These are phyloP conservation scores for Fusarium foetens DNA, from an alignment of 2,329 filamentous ascomycete species.

Conservation along the genomic window DNA sequence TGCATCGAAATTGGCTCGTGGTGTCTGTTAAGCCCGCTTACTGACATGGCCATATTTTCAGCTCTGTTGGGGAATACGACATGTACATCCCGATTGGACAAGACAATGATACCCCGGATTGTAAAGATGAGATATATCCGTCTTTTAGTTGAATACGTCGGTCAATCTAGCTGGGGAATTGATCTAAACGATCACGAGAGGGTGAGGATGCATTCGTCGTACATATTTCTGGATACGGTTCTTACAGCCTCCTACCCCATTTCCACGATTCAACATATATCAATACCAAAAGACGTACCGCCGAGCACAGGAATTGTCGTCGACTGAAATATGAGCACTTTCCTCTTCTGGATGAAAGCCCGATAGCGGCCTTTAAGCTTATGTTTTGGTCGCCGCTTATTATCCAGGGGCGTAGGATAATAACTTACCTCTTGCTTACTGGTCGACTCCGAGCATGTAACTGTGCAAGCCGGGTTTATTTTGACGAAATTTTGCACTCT, in stretches of 20 bases:
- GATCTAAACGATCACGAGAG: neutral
- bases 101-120: too few species aligned
- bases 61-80: neutral
- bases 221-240: neutral
- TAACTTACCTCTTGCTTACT: neutral
- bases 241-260: fast-evolving
- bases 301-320: fast-evolving
- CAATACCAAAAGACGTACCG: neutral
- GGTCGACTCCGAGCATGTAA: neutral
- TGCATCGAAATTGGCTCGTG: fast-evolving
- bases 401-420: neutral
- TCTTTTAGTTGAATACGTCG: fast-evolving
- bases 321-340: neutral
- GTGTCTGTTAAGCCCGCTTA: neutral
- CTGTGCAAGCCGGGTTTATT: neutral
- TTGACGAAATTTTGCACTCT: neutral
- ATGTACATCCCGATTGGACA: neutral
- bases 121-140: fast-evolving
- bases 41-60: neutral
- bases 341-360: neutral
- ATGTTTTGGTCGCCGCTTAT: neutral
- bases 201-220: neutral
- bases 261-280: neutral
- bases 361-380: neutral
- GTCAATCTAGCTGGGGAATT: fast-evolving